A percentile compares a stretch with the other conserved stretches of the same genome.
These are phyloP conservation scores for Parastagonospora avenae DNA, from an alignment of 2,329 filamentous ascomycete genomes.

Conservation along the genomic window DNA sequence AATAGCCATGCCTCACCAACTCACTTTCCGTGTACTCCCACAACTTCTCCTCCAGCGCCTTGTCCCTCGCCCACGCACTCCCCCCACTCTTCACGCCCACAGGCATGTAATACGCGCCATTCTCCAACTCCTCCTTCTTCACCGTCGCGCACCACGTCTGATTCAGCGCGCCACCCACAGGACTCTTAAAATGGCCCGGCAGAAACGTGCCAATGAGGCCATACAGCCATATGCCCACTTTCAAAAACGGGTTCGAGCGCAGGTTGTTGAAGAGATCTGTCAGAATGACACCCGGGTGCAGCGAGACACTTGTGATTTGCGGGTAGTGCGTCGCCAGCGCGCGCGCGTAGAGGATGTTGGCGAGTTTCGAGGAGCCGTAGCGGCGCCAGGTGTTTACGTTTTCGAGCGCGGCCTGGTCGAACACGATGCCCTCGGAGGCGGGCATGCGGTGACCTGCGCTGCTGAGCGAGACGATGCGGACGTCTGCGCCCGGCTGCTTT, in stretches of 20 bases:
- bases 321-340: conserved; percentile 53
- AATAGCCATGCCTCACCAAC: conserved; percentile 40
- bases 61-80: conserved; percentile 31
- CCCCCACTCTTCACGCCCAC: conserved; percentile 33
- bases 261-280: conserved; percentile 49
- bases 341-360: conserved; percentile 55
- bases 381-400: conserved; percentile 40
- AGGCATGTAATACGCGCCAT: conserved; percentile 51
- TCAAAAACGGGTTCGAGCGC: conserved; percentile 30
- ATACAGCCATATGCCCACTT: conserved; percentile 32
- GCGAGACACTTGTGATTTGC: conserved; percentile 48
- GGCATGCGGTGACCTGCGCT: conserved; percentile 36
- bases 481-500: conserved; percentile 45
- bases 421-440: conserved; percentile 40
- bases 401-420: conserved; percentile 42
- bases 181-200: conserved; percentile 36
- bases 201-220: conserved; percentile 24
- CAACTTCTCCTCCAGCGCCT: conserved; percentile 42
- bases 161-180: conserved; percentile 46
- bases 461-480: conserved; percentile 52
- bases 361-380: conserved; percentile 58
- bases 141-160: conserved; percentile 51
- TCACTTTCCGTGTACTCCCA: conserved; percentile 48
- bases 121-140: conserved; percentile 41
- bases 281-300: conserved; percentile 57